Percentiles rank a stretch among this genome's conserved stretches.
These are phyloP conservation scores for Phytophthora nicotianae DNA, from an alignment of 352 stramenopile genomes.

Conservation along the genomic window DNA sequence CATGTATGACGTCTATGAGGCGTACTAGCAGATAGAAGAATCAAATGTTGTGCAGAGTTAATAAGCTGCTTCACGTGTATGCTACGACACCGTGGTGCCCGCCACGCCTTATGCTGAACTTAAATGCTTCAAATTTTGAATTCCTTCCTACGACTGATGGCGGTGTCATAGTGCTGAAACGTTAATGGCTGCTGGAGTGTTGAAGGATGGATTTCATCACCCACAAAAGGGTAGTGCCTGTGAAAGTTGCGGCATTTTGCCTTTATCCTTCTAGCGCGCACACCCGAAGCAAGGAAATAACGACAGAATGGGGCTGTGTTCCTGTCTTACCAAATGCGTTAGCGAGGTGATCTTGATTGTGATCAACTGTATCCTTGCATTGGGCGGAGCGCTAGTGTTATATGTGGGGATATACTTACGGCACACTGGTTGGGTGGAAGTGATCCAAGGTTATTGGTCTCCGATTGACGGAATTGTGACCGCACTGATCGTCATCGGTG, in stretches of 20 bases:
- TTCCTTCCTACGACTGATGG: constrained; percentile 1
- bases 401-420: constrained; percentile 50
- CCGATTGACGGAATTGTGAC: constrained; percentile 49
- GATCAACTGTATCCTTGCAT: constrained; percentile 67
- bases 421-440: constrained; percentile 61
- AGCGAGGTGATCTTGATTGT: constrained; percentile 54
- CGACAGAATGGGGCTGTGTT: constrained; percentile 33
- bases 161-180: constrained; percentile 10
- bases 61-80: constrained; percentile 3
- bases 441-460: constrained; percentile 63
- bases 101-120: too few species aligned
- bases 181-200: constrained; percentile 14
- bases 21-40: constrained; percentile 21
- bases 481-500: constrained; percentile 55
- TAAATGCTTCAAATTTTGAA: not conserved
- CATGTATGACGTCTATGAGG: constrained; percentile 35
- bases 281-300: constrained; percentile 1
- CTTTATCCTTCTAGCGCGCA: constrained; percentile 15
- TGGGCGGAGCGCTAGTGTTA: constrained; percentile 62
- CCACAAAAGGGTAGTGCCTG: constrained; percentile 17
- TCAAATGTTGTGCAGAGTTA: constrained; percentile 20
- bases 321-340: constrained; percentile 34
- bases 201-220: constrained; percentile 24
- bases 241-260: constrained; percentile 8
- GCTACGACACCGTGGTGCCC: not conserved